phyloP scores from a whole-genome alignment of 169 alveolate species.

The Eimeria maxima region DNA sequence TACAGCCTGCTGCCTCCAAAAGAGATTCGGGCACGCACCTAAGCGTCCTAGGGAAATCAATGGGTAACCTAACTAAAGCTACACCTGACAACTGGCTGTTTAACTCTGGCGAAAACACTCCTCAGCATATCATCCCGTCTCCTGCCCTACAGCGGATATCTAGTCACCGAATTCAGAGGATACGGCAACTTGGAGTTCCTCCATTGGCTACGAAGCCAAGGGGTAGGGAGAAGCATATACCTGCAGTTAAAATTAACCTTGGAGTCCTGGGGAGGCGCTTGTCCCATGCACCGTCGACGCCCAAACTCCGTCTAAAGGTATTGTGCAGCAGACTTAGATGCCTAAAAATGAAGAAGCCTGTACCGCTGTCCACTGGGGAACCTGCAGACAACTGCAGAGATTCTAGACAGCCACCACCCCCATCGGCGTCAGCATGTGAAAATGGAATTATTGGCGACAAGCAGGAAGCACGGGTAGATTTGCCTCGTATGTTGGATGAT shows the following conservation, averaged over 20 bases:
- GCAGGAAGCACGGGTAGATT: background rate
- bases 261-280: background rate
- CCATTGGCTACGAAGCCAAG: background rate
- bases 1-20: background rate
- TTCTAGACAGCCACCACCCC: background rate
- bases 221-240: no score
- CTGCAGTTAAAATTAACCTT: no score
- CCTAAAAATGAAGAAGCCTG: background rate
- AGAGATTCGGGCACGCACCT: background rate
- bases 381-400: background rate
- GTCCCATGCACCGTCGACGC: background rate
- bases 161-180: background rate
- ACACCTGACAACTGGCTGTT: background rate
- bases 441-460: no score
- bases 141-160: background rate
- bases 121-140: background rate
- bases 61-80: background rate
- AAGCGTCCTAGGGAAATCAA: conserved; percentile 28
- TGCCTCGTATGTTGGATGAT: background rate
- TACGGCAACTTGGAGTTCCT: background rate
- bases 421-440: background rate
- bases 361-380: background rate
- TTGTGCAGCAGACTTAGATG: background rate
- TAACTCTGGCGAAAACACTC: background rate
- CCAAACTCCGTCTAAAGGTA: no score